Evolutionary conservation across 305 asterid genomes (phyloP).

Genomic region (Solanum hybrid): DNA sequence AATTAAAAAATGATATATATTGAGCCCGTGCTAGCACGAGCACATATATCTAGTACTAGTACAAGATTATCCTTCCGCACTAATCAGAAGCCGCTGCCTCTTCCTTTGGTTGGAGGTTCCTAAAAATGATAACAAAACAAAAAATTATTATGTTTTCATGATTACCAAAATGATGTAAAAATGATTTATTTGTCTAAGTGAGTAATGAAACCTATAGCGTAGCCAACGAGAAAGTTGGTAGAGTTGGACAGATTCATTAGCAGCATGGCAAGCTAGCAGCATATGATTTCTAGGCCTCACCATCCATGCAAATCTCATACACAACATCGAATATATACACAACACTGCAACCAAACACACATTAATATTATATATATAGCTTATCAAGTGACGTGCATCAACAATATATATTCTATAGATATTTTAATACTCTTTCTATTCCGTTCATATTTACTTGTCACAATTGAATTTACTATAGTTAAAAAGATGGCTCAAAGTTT

Average conservation of each 20-base stretch:
- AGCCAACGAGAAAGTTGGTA: conserved; percentile 6
- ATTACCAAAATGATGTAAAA: not conserved
- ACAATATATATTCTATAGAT: not conserved
- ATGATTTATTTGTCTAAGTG: not conserved
- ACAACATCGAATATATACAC: not conserved
- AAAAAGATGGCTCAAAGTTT: not conserved
- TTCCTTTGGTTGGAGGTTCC: not conserved
- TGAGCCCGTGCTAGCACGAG: too few relatives aligned
- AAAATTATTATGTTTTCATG: not conserved
- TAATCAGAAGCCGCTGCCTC: not conserved
- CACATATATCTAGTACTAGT: too few relatives aligned
- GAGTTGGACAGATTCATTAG: conserved; percentile 8
- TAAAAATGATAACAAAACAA: not conserved
- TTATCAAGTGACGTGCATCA: not conserved
- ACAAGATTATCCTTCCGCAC: not conserved
- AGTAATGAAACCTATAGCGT: not conserved
- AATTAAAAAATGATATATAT: too few relatives aligned
- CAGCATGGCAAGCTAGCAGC: conserved; percentile 4
- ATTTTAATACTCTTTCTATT: too few relatives aligned
- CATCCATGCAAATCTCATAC: conserved; percentile 10
- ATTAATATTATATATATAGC: too few relatives aligned
- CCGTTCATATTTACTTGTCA: not conserved
- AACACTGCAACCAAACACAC: not conserved
- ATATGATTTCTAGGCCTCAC: conserved; percentile 4
- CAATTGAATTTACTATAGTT: too few relatives aligned